phyloP scores from a whole-genome alignment of 176 grass and related monocot genomes.

The Oryza nivara region DNA sequence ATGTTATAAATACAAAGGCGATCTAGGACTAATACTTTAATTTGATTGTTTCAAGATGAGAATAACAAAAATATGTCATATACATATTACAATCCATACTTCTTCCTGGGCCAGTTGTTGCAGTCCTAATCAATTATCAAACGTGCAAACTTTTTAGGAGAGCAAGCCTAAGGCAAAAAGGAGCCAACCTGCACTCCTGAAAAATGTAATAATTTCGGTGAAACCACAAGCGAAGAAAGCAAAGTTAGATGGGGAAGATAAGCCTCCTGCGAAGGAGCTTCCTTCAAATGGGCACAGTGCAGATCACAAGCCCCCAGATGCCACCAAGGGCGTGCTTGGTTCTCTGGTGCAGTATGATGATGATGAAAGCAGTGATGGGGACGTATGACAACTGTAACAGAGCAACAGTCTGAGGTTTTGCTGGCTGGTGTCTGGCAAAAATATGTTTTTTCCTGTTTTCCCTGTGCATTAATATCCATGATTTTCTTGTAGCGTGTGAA shows the following conservation, averaged over 20 bases:
- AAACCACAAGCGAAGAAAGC: slow-evolving; percentile 93
- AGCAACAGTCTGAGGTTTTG: background rate
- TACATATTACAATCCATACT: background rate
- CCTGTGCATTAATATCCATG: background rate
- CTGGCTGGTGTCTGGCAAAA: background rate
- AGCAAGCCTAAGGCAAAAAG: slow-evolving; percentile 63
- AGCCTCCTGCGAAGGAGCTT: slow-evolving; percentile 16
- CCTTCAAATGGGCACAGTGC: slow-evolving; percentile 37
- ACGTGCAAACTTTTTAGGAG: slow-evolving; percentile 36
- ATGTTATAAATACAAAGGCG: slow-evolving; percentile 23
- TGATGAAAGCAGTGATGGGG: slow-evolving; percentile 65
- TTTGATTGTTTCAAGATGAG: slow-evolving; percentile 2
- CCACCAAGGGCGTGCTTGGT: slow-evolving; percentile 24
- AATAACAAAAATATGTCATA: background rate
- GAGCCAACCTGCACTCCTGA: slow-evolving; percentile 54
- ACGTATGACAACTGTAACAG: background rate
- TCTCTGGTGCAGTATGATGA: slow-evolving; percentile 69
- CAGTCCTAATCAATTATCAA: background rate
- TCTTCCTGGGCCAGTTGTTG: background rate
- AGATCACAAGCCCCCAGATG: slow-evolving; percentile 35
- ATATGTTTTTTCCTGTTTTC: background rate
- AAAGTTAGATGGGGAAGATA: slow-evolving; percentile 44
- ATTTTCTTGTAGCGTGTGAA: background rate
- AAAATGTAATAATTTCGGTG: slow-evolving; percentile 78
- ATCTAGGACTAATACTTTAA: background rate